Evolutionary conservation across 2,329 filamentous ascomycete species (phyloP).

Genomic region (Nemania bipapillata): DNA sequence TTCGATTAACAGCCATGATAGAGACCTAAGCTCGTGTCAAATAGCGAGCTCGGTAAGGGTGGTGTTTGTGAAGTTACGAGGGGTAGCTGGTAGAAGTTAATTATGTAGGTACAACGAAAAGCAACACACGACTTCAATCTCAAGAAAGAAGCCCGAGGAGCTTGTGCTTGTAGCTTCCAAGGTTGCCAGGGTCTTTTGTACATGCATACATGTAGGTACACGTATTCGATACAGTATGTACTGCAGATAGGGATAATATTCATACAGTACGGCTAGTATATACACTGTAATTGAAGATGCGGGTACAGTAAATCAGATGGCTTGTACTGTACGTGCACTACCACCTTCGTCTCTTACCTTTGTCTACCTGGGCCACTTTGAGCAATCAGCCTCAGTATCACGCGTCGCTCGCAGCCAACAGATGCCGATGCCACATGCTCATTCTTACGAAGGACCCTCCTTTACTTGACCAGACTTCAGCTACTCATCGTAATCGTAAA

Average conservation of each 20-base stretch:
- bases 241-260: background rate
- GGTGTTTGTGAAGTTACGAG: background rate
- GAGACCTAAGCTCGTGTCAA: background rate
- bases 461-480: background rate
- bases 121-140: background rate
- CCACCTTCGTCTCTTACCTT: background rate
- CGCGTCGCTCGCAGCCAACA: constrained; percentile 16
- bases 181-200: no score
- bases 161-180: no score
- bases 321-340: constrained; percentile 12
- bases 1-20: constrained; percentile 77
- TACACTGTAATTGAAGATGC: background rate
- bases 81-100: background rate
- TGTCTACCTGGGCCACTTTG: background rate
- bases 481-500: background rate
- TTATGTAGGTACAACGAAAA: background rate
- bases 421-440: constrained; percentile 4
- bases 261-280: background rate
- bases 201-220: background rate
- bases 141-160: background rate
- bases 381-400: constrained; percentile 19
- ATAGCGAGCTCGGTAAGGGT: background rate
- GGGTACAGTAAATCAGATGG: background rate
- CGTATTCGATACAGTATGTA: no score
- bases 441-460: background rate